phyloP scores from a whole-genome alignment of 202 grass and related monocot species.

The Panicum virgatum region DNA sequence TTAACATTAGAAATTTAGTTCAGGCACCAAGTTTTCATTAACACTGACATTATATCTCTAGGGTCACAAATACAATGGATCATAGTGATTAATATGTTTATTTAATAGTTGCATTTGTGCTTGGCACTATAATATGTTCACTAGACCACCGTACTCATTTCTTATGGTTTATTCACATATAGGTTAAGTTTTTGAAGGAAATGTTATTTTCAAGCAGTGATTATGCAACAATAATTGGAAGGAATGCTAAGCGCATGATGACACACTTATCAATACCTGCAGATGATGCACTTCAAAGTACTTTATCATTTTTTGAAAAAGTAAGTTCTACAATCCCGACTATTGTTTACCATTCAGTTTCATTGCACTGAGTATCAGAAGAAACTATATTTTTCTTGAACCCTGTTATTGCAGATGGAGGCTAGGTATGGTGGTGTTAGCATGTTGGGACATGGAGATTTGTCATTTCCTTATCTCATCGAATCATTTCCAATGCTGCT shows the following conservation, averaged over 20 bases:
- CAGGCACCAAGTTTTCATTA: not conserved
- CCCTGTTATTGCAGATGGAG: constrained; percentile 69
- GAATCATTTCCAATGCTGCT: constrained; percentile 95
- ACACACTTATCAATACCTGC: constrained; percentile 61
- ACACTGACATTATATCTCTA: not conserved
- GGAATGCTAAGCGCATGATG: constrained; percentile 96
- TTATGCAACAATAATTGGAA: constrained; percentile 50
- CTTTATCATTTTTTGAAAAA: constrained; percentile 87
- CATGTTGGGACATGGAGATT: constrained; percentile 62
- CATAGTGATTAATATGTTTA: not conserved
- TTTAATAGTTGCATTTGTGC: not conserved
- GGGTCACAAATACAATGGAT: not conserved
- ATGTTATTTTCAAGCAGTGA: constrained; percentile 65
- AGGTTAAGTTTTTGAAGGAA: constrained; percentile 78
- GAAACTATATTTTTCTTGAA: constrained; percentile 13
- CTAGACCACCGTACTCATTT: constrained; percentile 1
- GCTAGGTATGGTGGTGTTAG: constrained; percentile 74
- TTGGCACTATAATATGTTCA: constrained; percentile 3
- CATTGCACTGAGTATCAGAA: not conserved
- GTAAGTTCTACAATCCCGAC: constrained; percentile 35
- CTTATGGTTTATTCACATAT: constrained; percentile 46
- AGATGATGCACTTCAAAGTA: constrained; percentile 80
- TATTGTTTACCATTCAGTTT: constrained; percentile 18
- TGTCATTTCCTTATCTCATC: constrained; percentile 71
- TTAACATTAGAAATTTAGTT: constrained; percentile 21